phyloP scores from a whole-genome alignment of 2,329 filamentous ascomycete genomes.

The Aureobasidium uvarum region DNA sequence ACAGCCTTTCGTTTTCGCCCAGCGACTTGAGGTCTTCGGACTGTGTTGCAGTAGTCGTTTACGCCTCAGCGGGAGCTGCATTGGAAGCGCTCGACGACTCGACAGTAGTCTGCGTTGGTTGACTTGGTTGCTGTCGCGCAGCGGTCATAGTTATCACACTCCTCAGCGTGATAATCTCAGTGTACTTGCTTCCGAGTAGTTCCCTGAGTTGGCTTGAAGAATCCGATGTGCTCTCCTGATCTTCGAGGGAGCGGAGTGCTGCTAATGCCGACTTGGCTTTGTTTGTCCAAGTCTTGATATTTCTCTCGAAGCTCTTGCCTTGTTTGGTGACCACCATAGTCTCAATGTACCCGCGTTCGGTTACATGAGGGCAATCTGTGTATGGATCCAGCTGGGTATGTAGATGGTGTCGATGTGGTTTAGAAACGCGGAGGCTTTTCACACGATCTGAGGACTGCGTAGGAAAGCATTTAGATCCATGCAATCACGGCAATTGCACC shows the following conservation, averaged over 20 bases:
- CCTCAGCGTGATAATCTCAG: background rate
- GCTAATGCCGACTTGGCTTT: background rate
- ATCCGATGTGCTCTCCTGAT: background rate
- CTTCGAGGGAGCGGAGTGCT: background rate
- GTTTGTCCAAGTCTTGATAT: background rate
- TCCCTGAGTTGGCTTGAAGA: background rate
- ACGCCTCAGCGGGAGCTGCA: background rate
- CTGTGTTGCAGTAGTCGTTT: background rate
- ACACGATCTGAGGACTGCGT: slow-evolving; percentile 5
- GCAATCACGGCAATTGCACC: slow-evolving; percentile 5
- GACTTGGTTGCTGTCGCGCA: background rate
- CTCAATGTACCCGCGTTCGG: background rate
- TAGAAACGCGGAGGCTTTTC: background rate
- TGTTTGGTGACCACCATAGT: slow-evolving; percentile 11
- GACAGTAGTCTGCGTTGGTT: background rate
- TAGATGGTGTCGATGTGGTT: slow-evolving; percentile 15
- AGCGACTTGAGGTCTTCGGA: background rate
- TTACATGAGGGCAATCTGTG: slow-evolving; percentile 15
- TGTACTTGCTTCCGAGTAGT: background rate
- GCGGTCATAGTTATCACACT: slow-evolving; percentile 1
- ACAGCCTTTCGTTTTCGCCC: slow-evolving; percentile 13
- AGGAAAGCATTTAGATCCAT: background rate
- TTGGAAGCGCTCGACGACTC: background rate
- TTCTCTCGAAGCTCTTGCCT: background rate
- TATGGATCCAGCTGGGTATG: background rate